Conservation (phyloP, 2,329 filamentous ascomycete genomes). For the Cyphellophora europaea region DNA sequence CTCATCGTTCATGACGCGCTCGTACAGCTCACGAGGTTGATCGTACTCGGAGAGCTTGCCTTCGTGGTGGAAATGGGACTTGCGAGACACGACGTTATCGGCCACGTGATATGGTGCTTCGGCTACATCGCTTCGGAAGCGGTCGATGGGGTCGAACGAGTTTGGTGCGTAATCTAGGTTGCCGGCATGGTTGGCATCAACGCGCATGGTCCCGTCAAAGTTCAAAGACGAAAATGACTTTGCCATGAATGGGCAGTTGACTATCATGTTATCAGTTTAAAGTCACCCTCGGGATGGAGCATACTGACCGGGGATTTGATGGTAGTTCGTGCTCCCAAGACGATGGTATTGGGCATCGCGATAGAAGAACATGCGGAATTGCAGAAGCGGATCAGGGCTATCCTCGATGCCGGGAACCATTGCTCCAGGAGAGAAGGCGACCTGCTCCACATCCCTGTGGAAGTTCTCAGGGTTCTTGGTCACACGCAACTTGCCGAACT, state of each 20-base stretch:
- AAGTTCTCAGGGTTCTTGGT: slow-evolving; percentile 50
- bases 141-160: slow-evolving; percentile 34
- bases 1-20: slow-evolving; percentile 37
- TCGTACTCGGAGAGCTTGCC: slow-evolving; percentile 44
- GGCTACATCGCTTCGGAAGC: slow-evolving; percentile 42
- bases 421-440: slow-evolving; percentile 55
- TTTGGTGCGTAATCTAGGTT: slow-evolving; percentile 46
- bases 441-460: slow-evolving; percentile 59
- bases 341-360: slow-evolving; percentile 41
- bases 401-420: slow-evolving; percentile 56
- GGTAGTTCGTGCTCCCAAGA: slow-evolving; percentile 29
- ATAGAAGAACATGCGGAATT: slow-evolving; percentile 53
- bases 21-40: slow-evolving; percentile 41
- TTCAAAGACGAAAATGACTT: slow-evolving; percentile 36
- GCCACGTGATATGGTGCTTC: slow-evolving; percentile 41
- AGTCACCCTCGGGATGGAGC: background rate
- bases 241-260: slow-evolving; percentile 40
- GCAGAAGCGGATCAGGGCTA: slow-evolving; percentile 54
- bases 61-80: slow-evolving; percentile 47
- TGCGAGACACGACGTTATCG: slow-evolving; percentile 41
- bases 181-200: slow-evolving; percentile 36
- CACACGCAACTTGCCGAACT: slow-evolving; percentile 44
- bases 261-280: slow-evolving; percentile 2
- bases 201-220: slow-evolving; percentile 40
- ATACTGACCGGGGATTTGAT: slow-evolving; percentile 23